Evolutionary conservation across 108 stramenopile species (phyloP), one percentile per base, ranked within the genome.

Genomic region (Licmophora abbreviata): DNA sequence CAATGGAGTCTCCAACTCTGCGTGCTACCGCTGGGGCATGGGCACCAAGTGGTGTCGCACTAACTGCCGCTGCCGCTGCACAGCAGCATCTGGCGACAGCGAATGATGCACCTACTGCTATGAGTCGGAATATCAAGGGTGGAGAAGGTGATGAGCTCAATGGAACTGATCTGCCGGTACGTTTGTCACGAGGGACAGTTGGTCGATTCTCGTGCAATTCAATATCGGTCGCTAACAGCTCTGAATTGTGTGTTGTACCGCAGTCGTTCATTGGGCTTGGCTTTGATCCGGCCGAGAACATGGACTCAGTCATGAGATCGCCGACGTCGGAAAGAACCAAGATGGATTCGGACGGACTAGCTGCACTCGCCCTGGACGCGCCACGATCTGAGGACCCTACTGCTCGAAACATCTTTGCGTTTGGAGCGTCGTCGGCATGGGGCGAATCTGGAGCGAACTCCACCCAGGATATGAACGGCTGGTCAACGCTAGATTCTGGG

Each of bases 1-100:
- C 59, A 11, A 63, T 77, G 20, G 77, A 77, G 26, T 75, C 75
- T 44, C 85, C 78, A 24, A 77, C 68, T 10, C 44, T 82, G 30
- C 71, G 77, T 38, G 71, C 81, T 7, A 76, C 84, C 46, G 81
- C 90, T 11, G 71, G 65, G 36, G 83, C 76, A 54, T 87, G 81
- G 77, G 85, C 83, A 20, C 83, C 85, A 18, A 90, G 79, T 41
- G 66, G 70, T 41, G 65, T 72, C 28, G 69, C 68, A 14, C 40
- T 76, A 33, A 48, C 76, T 53, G 59, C 59, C 6, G 37, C 59
- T 11, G 29, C 48, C 4, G 27, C 50, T 12, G 21, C 50, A 10
- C 27, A 26, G 21, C 47, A 60, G 4, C 47, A 55, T 26, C 48
- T 52, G n/a, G 53, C 51, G 23, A 24, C 29, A 26, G 21, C 49